Percentiles rank a stretch among this genome's conserved stretches.
Evolutionary conservation across 2,329 filamentous ascomycete species (phyloP).

Genomic region (Neurospora sp.): DNA sequence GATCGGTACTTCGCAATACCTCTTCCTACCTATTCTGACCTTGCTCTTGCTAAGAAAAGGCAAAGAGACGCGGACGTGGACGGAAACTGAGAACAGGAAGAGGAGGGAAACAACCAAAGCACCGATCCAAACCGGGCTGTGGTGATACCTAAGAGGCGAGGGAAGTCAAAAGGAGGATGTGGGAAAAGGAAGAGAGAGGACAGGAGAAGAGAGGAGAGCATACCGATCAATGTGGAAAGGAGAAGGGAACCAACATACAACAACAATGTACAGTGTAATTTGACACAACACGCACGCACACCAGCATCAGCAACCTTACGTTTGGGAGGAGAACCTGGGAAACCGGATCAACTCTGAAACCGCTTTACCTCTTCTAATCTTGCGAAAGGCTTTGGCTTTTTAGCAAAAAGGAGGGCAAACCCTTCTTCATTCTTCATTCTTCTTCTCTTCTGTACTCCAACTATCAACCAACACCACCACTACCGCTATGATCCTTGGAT

Average conservation of each 20-base stretch:
- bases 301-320: background rate
- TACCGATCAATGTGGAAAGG: background rate
- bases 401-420: background rate
- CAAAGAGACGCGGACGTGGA: background rate
- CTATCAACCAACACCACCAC: background rate
- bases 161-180: background rate
- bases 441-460: background rate
- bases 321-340: background rate
- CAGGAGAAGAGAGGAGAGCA: background rate
- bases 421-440: background rate
- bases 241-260: background rate
- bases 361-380: background rate
- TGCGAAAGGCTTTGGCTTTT: background rate
- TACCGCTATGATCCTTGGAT: background rate
- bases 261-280: background rate
- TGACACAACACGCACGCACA: background rate
- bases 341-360: background rate
- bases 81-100: background rate
- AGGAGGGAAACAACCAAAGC: background rate
- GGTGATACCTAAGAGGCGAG: background rate
- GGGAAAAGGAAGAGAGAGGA: background rate
- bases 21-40: background rate
- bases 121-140: background rate
- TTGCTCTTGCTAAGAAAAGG: background rate
- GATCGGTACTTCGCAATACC: background rate